phyloP scores from a whole-genome alignment of 2,329 filamentous ascomycete species.

The Nectriaceae sp. region DNA sequence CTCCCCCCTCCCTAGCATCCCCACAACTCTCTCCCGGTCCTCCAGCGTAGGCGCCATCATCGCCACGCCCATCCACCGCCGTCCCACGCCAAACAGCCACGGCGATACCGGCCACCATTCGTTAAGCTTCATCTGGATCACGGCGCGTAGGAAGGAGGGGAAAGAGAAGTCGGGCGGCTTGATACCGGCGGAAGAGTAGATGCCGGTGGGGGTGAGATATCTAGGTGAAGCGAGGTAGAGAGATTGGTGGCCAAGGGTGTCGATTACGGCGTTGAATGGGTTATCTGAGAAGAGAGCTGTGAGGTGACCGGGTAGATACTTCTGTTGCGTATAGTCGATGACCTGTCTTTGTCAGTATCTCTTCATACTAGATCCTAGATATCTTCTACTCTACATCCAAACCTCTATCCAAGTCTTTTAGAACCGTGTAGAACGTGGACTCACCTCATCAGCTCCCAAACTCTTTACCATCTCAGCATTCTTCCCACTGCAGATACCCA shows the following conservation, averaged over 20 bases:
- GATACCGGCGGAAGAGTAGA: slow-evolving; percentile 45
- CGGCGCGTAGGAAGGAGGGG: slow-evolving; percentile 31
- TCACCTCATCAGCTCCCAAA: slow-evolving; percentile 52
- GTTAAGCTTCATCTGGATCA: slow-evolving; percentile 40
- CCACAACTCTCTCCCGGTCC: slow-evolving; percentile 34
- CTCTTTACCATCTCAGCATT: slow-evolving; percentile 47
- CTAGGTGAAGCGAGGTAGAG: slow-evolving; percentile 42
- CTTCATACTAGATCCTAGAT: background rate
- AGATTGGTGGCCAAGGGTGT: slow-evolving; percentile 50
- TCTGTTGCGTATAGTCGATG: slow-evolving; percentile 43
- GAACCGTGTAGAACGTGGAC: slow-evolving; percentile 38
- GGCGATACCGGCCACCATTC: slow-evolving; percentile 36
- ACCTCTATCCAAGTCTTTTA: background rate
- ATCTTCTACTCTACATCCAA: too few species aligned
- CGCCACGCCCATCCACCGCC: slow-evolving; percentile 36
- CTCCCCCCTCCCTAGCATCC: slow-evolving; percentile 37
- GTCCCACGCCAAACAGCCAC: slow-evolving; percentile 40
- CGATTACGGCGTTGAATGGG: slow-evolving; percentile 49
- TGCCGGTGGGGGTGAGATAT: slow-evolving; percentile 40
- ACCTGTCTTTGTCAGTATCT: slow-evolving; percentile 28
- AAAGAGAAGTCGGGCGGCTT: slow-evolving; percentile 36
- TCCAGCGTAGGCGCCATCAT: slow-evolving; percentile 36
- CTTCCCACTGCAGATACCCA: slow-evolving; percentile 48
- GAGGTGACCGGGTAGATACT: slow-evolving; percentile 38
- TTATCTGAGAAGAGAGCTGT: slow-evolving; percentile 29